These are phyloP conservation scores for Zymoseptoria tritici DNA, from an alignment of 2,329 filamentous ascomycete species.

Conservation along the genomic window DNA sequence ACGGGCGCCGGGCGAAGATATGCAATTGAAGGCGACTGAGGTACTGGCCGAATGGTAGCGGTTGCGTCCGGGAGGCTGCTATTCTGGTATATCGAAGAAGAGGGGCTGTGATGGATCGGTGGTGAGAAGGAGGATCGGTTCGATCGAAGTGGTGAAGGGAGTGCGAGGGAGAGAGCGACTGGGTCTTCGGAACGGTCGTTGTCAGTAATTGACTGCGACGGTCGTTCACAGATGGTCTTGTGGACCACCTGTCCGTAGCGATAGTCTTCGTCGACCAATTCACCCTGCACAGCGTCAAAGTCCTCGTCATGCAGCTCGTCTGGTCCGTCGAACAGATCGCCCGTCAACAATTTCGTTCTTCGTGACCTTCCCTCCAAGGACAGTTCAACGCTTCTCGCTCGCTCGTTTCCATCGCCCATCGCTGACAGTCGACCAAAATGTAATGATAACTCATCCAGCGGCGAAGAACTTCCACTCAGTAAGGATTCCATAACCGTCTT, in stretches of 20 bases:
- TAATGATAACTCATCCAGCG: conserved; percentile 27
- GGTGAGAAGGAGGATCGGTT: conserved; percentile 1
- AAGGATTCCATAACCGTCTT: conserved; percentile 14
- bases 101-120: background rate
- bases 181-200: conserved; percentile 8
- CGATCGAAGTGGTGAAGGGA: conserved; percentile 10
- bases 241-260: background rate
- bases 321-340: background rate
- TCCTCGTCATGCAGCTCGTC: background rate
- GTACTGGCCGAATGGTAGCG: background rate
- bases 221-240: background rate
- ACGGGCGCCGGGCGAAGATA: background rate
- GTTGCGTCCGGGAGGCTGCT: conserved; percentile 4
- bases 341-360: background rate
- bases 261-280: background rate
- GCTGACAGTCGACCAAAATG: conserved; percentile 22
- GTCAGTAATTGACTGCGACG: background rate
- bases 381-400: conserved; percentile 19
- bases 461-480: conserved; percentile 20
- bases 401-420: conserved; percentile 2
- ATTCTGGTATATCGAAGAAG: background rate
- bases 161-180: conserved; percentile 15
- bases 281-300: background rate
- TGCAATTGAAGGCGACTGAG: background rate
- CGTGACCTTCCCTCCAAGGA: conserved; percentile 14